These are phyloP conservation scores for Sutorius australiensis DNA, from an alignment of 768 basidiomycete genomes.

Conservation along the genomic window DNA sequence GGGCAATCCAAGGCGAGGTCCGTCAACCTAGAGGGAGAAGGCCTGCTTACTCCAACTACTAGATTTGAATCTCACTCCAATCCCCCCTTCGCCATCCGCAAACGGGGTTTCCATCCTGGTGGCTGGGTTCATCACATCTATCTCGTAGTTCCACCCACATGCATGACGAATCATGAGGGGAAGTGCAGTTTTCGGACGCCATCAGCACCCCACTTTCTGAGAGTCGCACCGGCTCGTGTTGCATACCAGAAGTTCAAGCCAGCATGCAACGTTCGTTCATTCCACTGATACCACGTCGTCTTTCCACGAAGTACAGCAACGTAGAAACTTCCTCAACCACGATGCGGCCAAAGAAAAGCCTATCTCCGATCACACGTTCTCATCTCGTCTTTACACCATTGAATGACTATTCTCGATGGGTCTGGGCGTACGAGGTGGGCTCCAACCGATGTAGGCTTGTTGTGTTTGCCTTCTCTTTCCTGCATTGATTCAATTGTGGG, in stretches of 20 bases:
- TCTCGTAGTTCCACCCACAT: background rate
- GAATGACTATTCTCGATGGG: slow-evolving; percentile 54
- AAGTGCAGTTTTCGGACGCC: background rate
- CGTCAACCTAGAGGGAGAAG: background rate
- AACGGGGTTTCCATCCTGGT: background rate
- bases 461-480: slow-evolving; percentile 8
- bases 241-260: background rate
- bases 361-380: slow-evolving; percentile 29
- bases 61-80: no score
- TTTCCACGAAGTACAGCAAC: slow-evolving; percentile 8
- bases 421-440: slow-evolving; percentile 42
- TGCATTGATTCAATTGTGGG: slow-evolving; percentile 10
- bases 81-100: background rate
- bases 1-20: background rate
- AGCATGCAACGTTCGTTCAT: background rate
- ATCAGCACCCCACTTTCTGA: background rate
- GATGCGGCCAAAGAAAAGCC: slow-evolving; percentile 18
- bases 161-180: background rate
- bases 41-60: no score
- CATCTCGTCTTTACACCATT: slow-evolving; percentile 47
- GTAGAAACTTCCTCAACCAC: background rate
- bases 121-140: background rate
- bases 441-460: background rate
- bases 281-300: slow-evolving; percentile 1
- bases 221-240: slow-evolving; percentile 11